Evolutionary conservation across 305 asterid species (phyloP), one percentile per base, ranked within the genome.

Genomic region (Rubia balearica): DNA sequence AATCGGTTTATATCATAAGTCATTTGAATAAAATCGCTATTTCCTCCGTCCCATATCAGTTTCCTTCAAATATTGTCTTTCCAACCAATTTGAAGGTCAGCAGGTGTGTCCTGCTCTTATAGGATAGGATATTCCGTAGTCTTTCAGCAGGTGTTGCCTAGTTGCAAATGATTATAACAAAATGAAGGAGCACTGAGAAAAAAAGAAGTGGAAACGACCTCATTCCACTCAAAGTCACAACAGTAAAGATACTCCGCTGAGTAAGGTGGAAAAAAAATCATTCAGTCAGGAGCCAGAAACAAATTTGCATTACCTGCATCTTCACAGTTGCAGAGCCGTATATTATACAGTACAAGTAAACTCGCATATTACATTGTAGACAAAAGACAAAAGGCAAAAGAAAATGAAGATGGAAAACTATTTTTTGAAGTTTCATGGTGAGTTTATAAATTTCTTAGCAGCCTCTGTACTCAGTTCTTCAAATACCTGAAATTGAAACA

Each of bases 401-500:
- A n/a, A 1, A 19, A 3, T n/a, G 3, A 27, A 53, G 7, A 17
- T 7, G 41, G 24, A 7, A 22, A 8, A 16, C 68, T 48, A 68
- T 60, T n/a, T 9, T 24, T 45, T 7, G 33, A 38, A 17, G n/a
- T 70, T 64, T 64, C 71, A 36, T 36, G 19, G 64, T 5, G 86
- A 80, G 74, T 80, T 80, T 71, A 86, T n/a, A 41, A 87, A 81
- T 36, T 76, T 79, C 82, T 65, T 80, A 72, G 96, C 98, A 79
- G 88, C 90, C 59, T 90, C 96, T 63, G 71, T 61, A 38, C 91
- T 79, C 73, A 92, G 72, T 55, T 92, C 96, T 77, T 92, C 95
- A 71, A 85, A 81, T 16, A 92, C 96, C 98, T 92, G 86, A 78
- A 81, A 66, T 70, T 57, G 33, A 67, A 42, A 76, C 57, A 61